Evolutionary conservation across 75 land plant species (phyloP).

Genomic region (Selaginella moellendorffii): DNA sequence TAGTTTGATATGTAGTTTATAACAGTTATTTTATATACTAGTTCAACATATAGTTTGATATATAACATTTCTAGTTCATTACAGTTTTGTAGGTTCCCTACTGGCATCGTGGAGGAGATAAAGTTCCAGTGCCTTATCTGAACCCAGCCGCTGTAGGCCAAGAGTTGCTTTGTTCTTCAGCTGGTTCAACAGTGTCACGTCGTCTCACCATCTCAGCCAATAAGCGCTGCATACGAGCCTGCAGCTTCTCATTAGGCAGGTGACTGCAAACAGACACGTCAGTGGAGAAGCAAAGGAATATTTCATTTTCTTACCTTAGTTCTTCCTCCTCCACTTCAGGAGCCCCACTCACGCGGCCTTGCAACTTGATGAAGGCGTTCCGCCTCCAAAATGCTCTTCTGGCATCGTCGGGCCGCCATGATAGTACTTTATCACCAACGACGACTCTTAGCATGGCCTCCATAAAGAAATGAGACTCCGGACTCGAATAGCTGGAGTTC

Average conservation of each 20-base stretch:
- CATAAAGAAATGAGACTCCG: neutral
- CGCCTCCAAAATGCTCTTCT: slow-evolving; percentile 1
- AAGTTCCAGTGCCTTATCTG: neutral
- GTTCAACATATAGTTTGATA: too few relatives aligned
- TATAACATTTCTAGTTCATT: too few relatives aligned
- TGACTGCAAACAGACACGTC: slow-evolving; percentile 1
- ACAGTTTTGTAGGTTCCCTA: neutral
- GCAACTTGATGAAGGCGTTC: neutral
- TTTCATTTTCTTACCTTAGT: neutral
- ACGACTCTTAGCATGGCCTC: slow-evolving; percentile 1
- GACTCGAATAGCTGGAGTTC: too few relatives aligned
- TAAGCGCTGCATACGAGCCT: neutral
- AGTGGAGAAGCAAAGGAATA: neutral
- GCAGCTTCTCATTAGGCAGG: neutral
- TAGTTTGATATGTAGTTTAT: too few relatives aligned
- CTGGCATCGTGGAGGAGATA: neutral
- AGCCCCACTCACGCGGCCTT: neutral
- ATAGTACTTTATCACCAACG: slow-evolving; percentile 1
- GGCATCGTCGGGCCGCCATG: neutral
- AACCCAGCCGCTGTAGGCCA: slow-evolving; percentile 1
- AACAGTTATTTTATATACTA: too few relatives aligned
- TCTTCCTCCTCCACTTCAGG: slow-evolving; percentile 1
- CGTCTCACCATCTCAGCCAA: slow-evolving; percentile 1
- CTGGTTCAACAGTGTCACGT: neutral
- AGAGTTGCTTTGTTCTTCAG: slow-evolving; percentile 1